Evolutionary conservation across 2,329 filamentous ascomycete species (phyloP).

Genomic region (Cordyceps sp.): DNA sequence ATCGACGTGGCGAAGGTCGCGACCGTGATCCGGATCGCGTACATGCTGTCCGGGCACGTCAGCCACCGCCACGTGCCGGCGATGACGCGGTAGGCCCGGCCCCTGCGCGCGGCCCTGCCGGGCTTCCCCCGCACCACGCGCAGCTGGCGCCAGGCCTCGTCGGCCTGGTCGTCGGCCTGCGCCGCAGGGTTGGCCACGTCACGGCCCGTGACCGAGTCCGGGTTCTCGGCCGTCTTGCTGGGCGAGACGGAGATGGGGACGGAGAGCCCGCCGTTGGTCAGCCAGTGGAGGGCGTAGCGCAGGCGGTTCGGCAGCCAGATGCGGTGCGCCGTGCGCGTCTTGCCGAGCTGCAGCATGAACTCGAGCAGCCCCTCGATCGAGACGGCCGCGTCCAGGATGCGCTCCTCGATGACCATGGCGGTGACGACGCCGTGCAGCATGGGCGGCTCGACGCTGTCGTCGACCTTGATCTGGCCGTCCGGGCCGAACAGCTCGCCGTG

Average conservation of each 20-base stretch:
- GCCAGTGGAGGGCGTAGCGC: conserved; percentile 21
- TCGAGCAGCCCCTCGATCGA: conserved; percentile 18
- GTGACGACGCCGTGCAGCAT: conserved; percentile 23
- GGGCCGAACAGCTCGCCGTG: conserved; percentile 24
- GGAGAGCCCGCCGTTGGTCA: too few species aligned
- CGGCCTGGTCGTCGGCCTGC: conserved; percentile 15
- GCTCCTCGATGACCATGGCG: conserved; percentile 30
- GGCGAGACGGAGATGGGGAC: conserved; percentile 7
- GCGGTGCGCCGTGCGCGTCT: conserved; percentile 14
- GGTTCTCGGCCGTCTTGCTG: conserved; percentile 5
- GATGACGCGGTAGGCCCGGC: conserved; percentile 8
- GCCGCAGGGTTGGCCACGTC: too few species aligned
- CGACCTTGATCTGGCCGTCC: conserved; percentile 16
- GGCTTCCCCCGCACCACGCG: conserved; percentile 15
- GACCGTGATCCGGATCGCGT: conserved; percentile 27
- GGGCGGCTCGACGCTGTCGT: conserved; percentile 8
- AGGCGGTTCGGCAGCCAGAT: conserved; percentile 26
- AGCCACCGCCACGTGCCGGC: conserved; percentile 22
- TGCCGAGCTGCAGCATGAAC: conserved; percentile 18
- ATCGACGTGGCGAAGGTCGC: conserved; percentile 26
- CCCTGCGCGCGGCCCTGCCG: conserved; percentile 4
- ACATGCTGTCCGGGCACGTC: conserved; percentile 24
- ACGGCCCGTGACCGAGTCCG: too few species aligned
- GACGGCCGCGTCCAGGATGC: conserved; percentile 11
- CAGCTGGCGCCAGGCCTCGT: conserved; percentile 18